Percentiles rank a stretch among this genome's conserved stretches.
Evolutionary conservation across 352 stramenopile genomes (phyloP).

Genomic region (Phytophthora pinifolia): DNA sequence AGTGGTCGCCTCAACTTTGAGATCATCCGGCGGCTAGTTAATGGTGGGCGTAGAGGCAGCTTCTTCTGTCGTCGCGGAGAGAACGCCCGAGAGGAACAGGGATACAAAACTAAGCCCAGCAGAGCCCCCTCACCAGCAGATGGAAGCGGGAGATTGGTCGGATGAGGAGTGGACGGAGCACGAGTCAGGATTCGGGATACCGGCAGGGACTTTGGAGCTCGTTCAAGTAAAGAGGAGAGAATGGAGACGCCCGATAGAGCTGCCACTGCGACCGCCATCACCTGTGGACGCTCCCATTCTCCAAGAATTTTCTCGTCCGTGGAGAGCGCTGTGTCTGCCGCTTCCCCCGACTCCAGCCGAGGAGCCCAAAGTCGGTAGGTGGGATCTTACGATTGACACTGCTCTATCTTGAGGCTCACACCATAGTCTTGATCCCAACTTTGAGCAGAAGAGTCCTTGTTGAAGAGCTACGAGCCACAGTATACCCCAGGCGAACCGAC

Average conservation of each 20-base stretch:
- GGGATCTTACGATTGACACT: neutral
- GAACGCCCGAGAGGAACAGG: neutral
- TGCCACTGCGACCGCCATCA: conserved; percentile 27
- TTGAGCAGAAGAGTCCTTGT: conserved; percentile 33
- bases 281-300: conserved; percentile 33
- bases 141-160: conserved; percentile 3
- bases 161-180: conserved; percentile 12
- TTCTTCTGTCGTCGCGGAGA: neutral
- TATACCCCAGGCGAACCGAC: conserved; percentile 41
- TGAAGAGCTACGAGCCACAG: conserved; percentile 71
- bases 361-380: conserved; percentile 16
- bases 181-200: conserved; percentile 25
- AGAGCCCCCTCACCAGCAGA: conserved; percentile 2
- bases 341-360: conserved; percentile 1
- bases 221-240: conserved; percentile 17
- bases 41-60: conserved; percentile 7
- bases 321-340: conserved; percentile 34
- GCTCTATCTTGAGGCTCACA: no score
- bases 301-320: conserved; percentile 38
- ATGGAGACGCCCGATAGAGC: conserved; percentile 17
- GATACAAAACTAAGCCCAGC: no score
- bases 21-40: neutral
- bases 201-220: conserved; percentile 26
- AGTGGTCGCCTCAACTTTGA: conserved; percentile 4
- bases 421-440: neutral